phyloP scores from a whole-genome alignment of 1,284 basidiomycete genomes.

The Cutaneotrichosporon sp. region DNA sequence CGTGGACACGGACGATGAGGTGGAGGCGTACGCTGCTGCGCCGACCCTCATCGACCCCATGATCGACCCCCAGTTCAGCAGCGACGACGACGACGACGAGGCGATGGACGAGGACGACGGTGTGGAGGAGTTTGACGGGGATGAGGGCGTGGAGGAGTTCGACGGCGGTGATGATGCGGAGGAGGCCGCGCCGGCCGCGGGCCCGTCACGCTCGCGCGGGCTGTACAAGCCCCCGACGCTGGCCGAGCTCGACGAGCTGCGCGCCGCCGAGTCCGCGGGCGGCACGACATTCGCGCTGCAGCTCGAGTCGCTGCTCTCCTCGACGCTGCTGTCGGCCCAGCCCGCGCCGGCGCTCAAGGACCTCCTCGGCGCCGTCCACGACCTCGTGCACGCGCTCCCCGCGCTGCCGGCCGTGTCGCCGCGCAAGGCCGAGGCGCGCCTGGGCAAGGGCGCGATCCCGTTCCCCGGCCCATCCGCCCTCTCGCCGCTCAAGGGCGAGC shows the following conservation, averaged over 20 bases:
- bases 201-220: conserved; percentile 33
- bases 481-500: conserved; percentile 67
- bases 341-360: conserved; percentile 60
- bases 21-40: conserved; percentile 18
- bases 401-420: conserved; percentile 63
- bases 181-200: conserved; percentile 31
- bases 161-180: conserved; percentile 37
- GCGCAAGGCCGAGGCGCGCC: conserved; percentile 65
- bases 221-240: conserved; percentile 58
- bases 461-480: conserved; percentile 59
- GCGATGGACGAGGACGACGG: no score
- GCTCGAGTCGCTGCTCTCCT: conserved; percentile 68
- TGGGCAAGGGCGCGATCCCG: conserved; percentile 59
- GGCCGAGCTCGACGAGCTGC: conserved; percentile 65
- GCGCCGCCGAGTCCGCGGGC: conserved; percentile 33
- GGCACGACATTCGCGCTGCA: conserved; percentile 60
- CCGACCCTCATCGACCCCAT: conserved; percentile 26
- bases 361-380: conserved; percentile 73
- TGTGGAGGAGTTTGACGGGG: conserved; percentile 36
- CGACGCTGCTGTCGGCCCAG: conserved; percentile 65
- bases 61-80: conserved; percentile 25
- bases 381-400: conserved; percentile 62
- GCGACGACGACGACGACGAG: conserved; percentile 28
- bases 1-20: conserved; percentile 30
- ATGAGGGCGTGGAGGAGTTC: conserved; percentile 40